Conservation (phyloP, 2,329 filamentous ascomycete genomes). For the Cercospora berteroae region DNA sequence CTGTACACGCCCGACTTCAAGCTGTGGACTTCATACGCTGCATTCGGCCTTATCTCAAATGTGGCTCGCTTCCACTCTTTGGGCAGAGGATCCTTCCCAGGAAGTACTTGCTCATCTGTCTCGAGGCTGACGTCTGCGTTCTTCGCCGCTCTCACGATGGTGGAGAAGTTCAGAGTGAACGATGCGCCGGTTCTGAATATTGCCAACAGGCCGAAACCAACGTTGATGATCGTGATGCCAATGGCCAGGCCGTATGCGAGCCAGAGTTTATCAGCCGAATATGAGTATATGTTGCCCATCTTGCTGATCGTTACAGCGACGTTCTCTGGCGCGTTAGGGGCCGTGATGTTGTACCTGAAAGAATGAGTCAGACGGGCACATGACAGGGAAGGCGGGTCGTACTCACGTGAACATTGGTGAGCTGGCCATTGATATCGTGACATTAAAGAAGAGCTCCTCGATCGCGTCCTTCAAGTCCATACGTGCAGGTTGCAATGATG, state of each 20-base stretch:
- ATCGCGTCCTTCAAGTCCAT: no score
- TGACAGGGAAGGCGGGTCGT: no score
- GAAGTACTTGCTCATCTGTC: background rate
- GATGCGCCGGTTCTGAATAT: slow-evolving; percentile 15
- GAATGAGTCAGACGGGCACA: no score
- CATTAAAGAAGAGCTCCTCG: no score
- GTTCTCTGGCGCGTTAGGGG: no score
- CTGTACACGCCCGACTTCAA: background rate
- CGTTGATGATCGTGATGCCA: slow-evolving; percentile 9
- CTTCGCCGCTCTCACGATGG: slow-evolving; percentile 11
- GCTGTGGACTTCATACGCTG: background rate
- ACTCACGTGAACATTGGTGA: no score
- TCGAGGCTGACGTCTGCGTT: background rate
- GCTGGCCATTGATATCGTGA: no score
- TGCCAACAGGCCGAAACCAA: slow-evolving; percentile 6
- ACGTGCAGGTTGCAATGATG: no score
- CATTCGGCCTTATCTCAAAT: background rate
- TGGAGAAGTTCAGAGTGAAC: slow-evolving; percentile 24
- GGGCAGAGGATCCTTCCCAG: slow-evolving; percentile 11
- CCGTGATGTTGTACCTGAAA: no score
- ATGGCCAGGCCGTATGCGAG: slow-evolving; percentile 22
- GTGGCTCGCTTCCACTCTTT: background rate
- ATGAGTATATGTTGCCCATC: slow-evolving; percentile 19
- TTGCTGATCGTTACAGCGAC: no score
- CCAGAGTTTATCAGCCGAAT: slow-evolving; percentile 15